phyloP scores from a whole-genome alignment of 2,329 filamentous ascomycete genomes.

The Botrytis fragariae region DNA sequence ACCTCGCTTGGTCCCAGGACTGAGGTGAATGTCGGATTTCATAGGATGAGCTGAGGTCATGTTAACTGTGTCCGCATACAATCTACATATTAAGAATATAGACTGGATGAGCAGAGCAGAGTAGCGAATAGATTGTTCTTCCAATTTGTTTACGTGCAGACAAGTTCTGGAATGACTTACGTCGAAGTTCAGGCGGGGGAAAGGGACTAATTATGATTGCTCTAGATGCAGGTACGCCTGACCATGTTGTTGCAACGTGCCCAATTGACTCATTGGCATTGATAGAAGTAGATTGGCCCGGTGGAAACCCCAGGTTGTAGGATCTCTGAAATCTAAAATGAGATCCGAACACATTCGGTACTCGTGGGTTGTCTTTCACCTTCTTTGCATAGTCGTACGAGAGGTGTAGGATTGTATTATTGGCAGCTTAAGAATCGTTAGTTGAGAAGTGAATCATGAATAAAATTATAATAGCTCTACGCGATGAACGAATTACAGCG shows the following conservation, averaged over 20 bases:
- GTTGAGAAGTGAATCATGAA: neutral
- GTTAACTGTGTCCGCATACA: neutral
- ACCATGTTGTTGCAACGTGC: conserved; percentile 9
- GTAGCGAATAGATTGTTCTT: neutral
- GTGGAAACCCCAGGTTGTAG: neutral
- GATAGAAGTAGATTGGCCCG: neutral
- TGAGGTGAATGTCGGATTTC: neutral
- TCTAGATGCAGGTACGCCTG: neutral
- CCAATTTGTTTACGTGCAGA: neutral
- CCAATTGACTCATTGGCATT: conserved; percentile 9
- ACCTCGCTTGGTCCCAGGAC: conserved; percentile 6
- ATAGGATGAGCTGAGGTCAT: neutral
- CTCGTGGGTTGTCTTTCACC: neutral
- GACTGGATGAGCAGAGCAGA: neutral
- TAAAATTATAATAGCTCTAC: neutral
- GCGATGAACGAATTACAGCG: neutral
- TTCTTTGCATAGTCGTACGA: neutral
- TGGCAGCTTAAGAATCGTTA: neutral
- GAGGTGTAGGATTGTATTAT: neutral
- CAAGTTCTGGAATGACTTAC: neutral
- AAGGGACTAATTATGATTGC: neutral
- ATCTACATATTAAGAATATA: neutral
- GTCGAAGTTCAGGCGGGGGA: neutral
- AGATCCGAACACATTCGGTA: neutral
- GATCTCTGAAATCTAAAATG: neutral